These are phyloP conservation scores for Penicillium angulare DNA, from an alignment of 495 filamentous ascomycete genomes.

Conservation along the genomic window DNA sequence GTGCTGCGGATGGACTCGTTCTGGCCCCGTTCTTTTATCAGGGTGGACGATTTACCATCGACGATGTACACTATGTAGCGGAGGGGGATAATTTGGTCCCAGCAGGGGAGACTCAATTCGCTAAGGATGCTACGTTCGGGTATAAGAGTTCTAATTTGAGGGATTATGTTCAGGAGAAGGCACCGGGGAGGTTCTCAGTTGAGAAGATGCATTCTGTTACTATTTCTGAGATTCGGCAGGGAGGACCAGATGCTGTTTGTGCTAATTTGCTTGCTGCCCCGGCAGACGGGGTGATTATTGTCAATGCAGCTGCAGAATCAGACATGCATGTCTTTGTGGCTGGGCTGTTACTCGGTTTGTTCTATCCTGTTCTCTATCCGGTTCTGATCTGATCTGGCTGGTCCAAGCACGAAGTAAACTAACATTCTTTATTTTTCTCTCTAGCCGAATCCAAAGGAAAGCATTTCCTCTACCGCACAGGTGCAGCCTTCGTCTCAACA, in stretches of 20 bases:
- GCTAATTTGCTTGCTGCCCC: conserved; percentile 36
- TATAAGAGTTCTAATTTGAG: conserved; percentile 48
- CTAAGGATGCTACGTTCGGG: conserved; percentile 53
- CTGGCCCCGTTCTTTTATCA: conserved; percentile 55
- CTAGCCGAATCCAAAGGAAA: conserved; percentile 29
- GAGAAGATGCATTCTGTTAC: conserved; percentile 41
- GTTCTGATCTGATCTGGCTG: not conserved
- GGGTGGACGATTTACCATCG: conserved; percentile 50
- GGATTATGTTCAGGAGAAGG: conserved; percentile 53
- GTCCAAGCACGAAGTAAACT: too few species aligned
- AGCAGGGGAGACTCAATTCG: conserved; percentile 48
- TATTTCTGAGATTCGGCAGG: conserved; percentile 43
- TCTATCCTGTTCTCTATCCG: not conserved
- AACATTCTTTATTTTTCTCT: too few species aligned
- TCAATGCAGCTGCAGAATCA: conserved; percentile 50
- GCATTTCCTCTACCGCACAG: conserved; percentile 52
- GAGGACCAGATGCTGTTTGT: conserved; percentile 36
- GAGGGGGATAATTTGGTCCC: conserved; percentile 47
- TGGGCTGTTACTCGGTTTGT: conserved; percentile 40
- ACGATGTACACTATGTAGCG: conserved; percentile 54
- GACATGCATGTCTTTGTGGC: conserved; percentile 53
- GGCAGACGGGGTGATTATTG: conserved; percentile 42
- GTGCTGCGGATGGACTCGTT: conserved; percentile 42
- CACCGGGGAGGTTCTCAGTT: conserved; percentile 30
- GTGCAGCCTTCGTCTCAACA: conserved; percentile 55